phyloP scores from a whole-genome alignment of 495 filamentous ascomycete genomes.

The Aspergillus leporis region DNA sequence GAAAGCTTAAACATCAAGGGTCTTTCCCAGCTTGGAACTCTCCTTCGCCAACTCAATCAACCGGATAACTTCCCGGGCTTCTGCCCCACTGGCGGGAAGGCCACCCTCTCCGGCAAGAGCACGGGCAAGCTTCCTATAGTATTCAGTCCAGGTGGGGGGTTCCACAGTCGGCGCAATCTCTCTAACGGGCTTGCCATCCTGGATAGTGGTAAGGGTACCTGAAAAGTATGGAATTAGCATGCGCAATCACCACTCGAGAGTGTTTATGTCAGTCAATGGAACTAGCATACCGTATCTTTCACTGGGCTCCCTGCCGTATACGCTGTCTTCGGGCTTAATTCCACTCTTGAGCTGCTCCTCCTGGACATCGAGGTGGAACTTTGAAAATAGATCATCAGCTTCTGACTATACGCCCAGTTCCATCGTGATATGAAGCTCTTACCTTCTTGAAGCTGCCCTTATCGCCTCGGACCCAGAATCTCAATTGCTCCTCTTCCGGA shows the following conservation, averaged over 20 bases:
- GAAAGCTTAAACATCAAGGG: conserved; percentile 49
- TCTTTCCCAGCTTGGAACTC: conserved; percentile 65
- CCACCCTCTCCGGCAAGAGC: conserved; percentile 63
- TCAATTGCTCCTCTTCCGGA: conserved; percentile 66
- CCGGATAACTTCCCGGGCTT: conserved; percentile 70
- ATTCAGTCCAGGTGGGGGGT: conserved; percentile 69
- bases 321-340: conserved; percentile 59
- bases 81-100: conserved; percentile 68
- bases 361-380: conserved; percentile 74
- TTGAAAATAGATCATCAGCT: conserved; percentile 2
- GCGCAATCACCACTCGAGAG: background rate
- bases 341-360: conserved; percentile 79
- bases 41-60: conserved; percentile 73
- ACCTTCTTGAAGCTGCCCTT: conserved; percentile 80
- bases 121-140: conserved; percentile 69
- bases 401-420: background rate
- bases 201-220: conserved; percentile 46
- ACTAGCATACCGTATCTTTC: conserved; percentile 46
- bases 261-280: background rate
- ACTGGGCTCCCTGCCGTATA: conserved; percentile 66
- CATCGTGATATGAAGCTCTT: background rate
- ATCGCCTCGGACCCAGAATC: conserved; percentile 80
- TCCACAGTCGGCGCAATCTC: conserved; percentile 59
- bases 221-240: conserved; percentile 7
- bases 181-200: conserved; percentile 41